Evolutionary conservation across 2,329 filamentous ascomycete genomes (phyloP), one percentile per base, ranked within the genome.

Genomic region (Hypoxylon sp.): DNA sequence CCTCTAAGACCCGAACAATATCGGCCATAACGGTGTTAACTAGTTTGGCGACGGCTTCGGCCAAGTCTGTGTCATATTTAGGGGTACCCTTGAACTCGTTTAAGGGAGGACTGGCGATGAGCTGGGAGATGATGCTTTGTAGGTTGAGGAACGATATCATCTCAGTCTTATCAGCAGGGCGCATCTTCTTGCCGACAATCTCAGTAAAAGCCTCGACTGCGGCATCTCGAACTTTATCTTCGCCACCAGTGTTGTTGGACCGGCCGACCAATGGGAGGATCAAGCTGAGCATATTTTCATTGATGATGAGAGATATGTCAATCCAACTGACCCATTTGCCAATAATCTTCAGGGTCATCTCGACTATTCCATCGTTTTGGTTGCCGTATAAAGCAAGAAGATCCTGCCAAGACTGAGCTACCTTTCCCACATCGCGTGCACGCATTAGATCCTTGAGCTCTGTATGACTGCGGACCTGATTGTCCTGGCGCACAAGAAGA

Each of bases 251-350:
- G 70, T 85, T 77, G 78, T 89, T 86, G 76, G 89, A 84, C 79
- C 91, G 91, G n/a, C 93, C 93, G 61, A 97, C 91, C 70, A 98
- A 88, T 71, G 96, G 92, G 75, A 98, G 91, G 65, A 99, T 86
- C 52, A 94, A 87, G 76, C 87, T 90, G 75, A 98, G 89, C 87
- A 97, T 96, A 59, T 91, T 88, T 77, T 94, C 89, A 79, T 97
- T 97, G 74, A 99, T 93, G 48, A 99, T 90, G 63, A 99, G 85
- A 55, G 92, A 92, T 74, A 99, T 98, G 77, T 98, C 96, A 76
- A 97, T 97, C 96, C 96, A 99, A 86, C 94, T 97, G 67, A 97
- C 94, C 95, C 96, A 99, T 79, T 95, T 96, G 38, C 93, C 94
- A 71, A 99, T 89, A n/a, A 94, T 91, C 80, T 91, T 93, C 58